A percentile compares a stretch with the other conserved stretches of the same genome.
phyloP scores from a whole-genome alignment of 345 rosid genomes.

The Lepidium sativum region DNA sequence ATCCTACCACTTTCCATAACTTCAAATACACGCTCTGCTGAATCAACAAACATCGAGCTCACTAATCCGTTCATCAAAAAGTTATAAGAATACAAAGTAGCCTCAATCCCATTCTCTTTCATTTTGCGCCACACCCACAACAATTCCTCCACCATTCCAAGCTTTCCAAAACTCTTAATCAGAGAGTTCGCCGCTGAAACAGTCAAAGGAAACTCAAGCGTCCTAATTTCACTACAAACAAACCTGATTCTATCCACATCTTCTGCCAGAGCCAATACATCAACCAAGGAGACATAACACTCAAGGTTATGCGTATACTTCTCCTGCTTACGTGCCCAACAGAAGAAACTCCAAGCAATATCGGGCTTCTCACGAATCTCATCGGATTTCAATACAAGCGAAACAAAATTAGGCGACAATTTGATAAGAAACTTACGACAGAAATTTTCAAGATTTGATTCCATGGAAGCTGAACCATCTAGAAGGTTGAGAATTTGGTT shows the following conservation, averaged over 20 bases:
- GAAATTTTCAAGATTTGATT: slow-evolving; percentile 47
- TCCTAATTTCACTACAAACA: slow-evolving; percentile 39
- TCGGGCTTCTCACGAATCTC: slow-evolving; percentile 41
- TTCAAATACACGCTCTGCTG: slow-evolving; percentile 68
- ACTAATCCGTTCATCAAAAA: slow-evolving; percentile 73
- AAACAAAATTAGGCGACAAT: slow-evolving; percentile 60
- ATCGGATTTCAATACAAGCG: slow-evolving; percentile 43
- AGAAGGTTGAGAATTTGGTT: slow-evolving; percentile 47
- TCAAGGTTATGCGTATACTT: slow-evolving; percentile 63
- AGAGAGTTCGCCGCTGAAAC: slow-evolving; percentile 47
- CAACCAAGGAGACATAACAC: slow-evolving; percentile 59
- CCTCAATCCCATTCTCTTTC: slow-evolving; percentile 80
- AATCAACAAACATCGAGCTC: slow-evolving; percentile 55
- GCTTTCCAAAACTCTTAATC: slow-evolving; percentile 71
- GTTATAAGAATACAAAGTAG: slow-evolving; percentile 65
- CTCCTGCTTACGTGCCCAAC: slow-evolving; percentile 70
- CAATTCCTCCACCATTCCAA: slow-evolving; percentile 89
- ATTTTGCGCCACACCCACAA: slow-evolving; percentile 87
- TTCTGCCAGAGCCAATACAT: slow-evolving; percentile 39
- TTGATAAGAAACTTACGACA: slow-evolving; percentile 52
- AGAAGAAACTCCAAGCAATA: slow-evolving; percentile 53
- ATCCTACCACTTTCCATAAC: slow-evolving; percentile 66
- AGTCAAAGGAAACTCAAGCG: slow-evolving; percentile 41
- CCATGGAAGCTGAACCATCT: slow-evolving; percentile 65
- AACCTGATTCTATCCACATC: slow-evolving; percentile 43